A percentile compares a stretch with the other conserved stretches of the same genome.
phyloP scores from a whole-genome alignment of 495 filamentous ascomycete species.

The Podospora pseudoanserina region DNA sequence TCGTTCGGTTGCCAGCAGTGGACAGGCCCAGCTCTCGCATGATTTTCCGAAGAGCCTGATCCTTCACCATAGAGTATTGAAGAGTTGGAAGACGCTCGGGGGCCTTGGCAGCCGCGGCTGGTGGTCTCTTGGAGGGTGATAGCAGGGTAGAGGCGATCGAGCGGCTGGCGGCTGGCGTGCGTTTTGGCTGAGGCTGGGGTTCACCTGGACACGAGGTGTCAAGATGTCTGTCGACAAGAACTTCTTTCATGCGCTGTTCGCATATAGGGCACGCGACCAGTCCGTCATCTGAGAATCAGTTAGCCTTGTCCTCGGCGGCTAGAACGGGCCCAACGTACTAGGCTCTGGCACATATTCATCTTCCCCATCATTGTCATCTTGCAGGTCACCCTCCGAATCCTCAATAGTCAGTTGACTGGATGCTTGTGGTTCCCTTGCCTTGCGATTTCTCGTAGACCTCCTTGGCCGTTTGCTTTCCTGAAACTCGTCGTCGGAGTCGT shows the following conservation, averaged over 20 bases:
- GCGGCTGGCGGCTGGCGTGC: conserved; percentile 12
- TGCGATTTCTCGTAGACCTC: conserved; percentile 43
- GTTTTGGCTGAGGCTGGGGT: conserved; percentile 23
- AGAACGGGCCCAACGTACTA: conserved; percentile 12
- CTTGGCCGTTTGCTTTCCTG: conserved; percentile 44
- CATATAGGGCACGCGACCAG: conserved; percentile 83
- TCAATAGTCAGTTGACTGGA: conserved; percentile 36
- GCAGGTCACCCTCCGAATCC: conserved; percentile 28
- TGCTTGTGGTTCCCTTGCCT: conserved; percentile 33
- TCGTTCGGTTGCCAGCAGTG: conserved; percentile 56
- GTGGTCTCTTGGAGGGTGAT: conserved; percentile 6
- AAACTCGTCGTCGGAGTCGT: conserved; percentile 30
- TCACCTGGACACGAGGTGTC: conserved; percentile 55
- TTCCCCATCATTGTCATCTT: conserved; percentile 27
- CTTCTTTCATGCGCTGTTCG: conserved; percentile 66
- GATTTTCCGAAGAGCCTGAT: conserved; percentile 71
- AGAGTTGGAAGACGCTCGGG: conserved; percentile 65
- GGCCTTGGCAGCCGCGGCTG: conserved; percentile 12
- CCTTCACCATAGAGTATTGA: conserved; percentile 78
- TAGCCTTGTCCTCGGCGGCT: conserved; percentile 9
- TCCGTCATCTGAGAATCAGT: conserved; percentile 58
- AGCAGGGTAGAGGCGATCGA: conserved; percentile 13
- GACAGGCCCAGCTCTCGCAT: conserved; percentile 80
- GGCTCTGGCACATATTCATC: conserved; percentile 30
- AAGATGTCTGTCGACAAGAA: conserved; percentile 72